Evolutionary conservation across 1,284 basidiomycete species (phyloP).

Genomic region (Malassezia arunalokei): DNA sequence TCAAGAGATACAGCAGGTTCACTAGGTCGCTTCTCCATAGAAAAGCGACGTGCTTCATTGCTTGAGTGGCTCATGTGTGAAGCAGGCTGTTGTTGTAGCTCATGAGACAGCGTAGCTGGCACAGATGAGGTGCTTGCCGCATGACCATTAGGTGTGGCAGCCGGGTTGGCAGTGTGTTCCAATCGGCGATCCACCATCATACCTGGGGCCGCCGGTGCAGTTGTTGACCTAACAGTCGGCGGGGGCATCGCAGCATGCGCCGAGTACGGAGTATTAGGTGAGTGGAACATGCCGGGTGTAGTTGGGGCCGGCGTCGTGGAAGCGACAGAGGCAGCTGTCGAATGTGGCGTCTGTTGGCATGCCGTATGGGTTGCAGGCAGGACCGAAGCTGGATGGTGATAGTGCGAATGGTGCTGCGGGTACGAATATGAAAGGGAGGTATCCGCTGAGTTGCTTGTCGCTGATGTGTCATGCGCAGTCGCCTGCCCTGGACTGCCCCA

Average conservation of each 20-base stretch:
- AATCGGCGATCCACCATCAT: slow-evolving; percentile 9
- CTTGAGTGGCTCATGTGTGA: too few relatives aligned
- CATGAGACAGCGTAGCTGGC: too few relatives aligned
- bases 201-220: not conserved
- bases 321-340: not conserved
- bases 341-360: not conserved
- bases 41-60: too few relatives aligned
- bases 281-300: not conserved
- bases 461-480: not conserved
- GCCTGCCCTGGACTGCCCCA: slow-evolving; percentile 1
- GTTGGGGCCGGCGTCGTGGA: not conserved
- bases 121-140: too few relatives aligned
- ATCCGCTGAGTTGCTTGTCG: not conserved
- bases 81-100: too few relatives aligned
- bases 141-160: too few relatives aligned
- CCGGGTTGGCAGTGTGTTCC: not conserved
- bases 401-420: slow-evolving; percentile 11
- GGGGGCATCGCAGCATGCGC: slow-evolving; percentile 1
- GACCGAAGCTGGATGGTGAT: slow-evolving; percentile 1
- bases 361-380: not conserved
- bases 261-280: not conserved
- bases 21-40: too few relatives aligned
- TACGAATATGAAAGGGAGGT: slow-evolving; percentile 8
- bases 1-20: too few relatives aligned
- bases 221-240: too few relatives aligned